A percentile compares a stretch with the other conserved stretches of the same genome.
phyloP scores from a whole-genome alignment of 2,329 filamentous ascomycete genomes.

The Xenosphaeropsis pyriputrescens region DNA sequence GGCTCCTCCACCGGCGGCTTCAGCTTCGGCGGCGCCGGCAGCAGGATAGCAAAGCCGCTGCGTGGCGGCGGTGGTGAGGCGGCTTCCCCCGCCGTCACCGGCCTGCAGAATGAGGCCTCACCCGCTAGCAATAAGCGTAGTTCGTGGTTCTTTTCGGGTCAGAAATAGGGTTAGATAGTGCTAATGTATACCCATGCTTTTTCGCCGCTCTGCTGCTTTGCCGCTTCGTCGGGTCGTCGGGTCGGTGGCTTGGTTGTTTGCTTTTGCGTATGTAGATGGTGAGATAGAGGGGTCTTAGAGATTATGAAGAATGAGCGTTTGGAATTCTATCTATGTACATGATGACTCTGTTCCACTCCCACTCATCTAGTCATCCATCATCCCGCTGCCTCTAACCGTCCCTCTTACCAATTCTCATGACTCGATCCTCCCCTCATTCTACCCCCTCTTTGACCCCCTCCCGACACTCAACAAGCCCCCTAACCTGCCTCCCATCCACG shows the following conservation, averaged over 20 bases:
- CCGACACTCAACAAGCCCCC: conserved; percentile 17
- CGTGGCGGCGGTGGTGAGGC: conserved; percentile 42
- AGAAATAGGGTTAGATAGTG: conserved; percentile 13
- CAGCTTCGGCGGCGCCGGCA: conserved; percentile 50
- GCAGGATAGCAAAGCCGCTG: conserved; percentile 55
- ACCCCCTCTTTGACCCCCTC: too few relatives aligned
- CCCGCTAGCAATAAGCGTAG: conserved; percentile 14
- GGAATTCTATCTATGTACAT: too few relatives aligned
- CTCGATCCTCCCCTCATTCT: too few relatives aligned
- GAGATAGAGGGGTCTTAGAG: too few relatives aligned
- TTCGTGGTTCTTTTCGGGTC: conserved; percentile 20
- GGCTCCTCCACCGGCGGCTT: conserved; percentile 51
- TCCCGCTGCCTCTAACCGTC: too few relatives aligned
- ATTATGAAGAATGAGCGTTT: too few relatives aligned
- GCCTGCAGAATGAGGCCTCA: conserved; percentile 36
- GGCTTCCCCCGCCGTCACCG: conserved; percentile 39
- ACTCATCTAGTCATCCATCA: too few relatives aligned
- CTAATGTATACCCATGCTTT: not conserved
- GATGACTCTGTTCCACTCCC: too few relatives aligned
- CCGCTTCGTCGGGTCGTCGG: too few relatives aligned
- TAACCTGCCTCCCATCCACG: conserved; percentile 30
- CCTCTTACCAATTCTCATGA: too few relatives aligned
- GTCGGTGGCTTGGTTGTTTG: too few relatives aligned
- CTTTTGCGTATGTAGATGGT: too few relatives aligned
- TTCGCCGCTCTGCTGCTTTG: not conserved